These are phyloP conservation scores for Leccinum glutinopallens DNA, from an alignment of 1,284 basidiomycete species.

Conservation along the genomic window DNA sequence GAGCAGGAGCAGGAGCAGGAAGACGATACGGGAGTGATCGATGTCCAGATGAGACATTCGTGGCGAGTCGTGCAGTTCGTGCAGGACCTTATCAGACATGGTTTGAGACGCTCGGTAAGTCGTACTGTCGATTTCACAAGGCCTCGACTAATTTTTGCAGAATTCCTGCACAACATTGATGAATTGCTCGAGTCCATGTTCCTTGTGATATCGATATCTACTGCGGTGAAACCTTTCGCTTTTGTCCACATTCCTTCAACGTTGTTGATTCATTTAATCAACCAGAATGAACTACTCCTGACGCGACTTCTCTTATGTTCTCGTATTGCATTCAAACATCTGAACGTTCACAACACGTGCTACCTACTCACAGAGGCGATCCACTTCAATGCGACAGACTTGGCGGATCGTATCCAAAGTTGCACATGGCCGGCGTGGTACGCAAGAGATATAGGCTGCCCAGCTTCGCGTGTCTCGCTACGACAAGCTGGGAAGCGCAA, in stretches of 20 bases:
- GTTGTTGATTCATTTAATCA: slow-evolving; percentile 15
- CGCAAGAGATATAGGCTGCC: slow-evolving; percentile 67
- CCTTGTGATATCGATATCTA: slow-evolving; percentile 69
- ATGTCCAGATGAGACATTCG: slow-evolving; percentile 66
- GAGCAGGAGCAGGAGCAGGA: too few relatives aligned
- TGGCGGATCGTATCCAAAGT: slow-evolving; percentile 75
- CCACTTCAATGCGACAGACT: slow-evolving; percentile 72
- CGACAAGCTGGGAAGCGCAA: slow-evolving; percentile 53
- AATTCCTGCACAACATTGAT: slow-evolving; percentile 69
- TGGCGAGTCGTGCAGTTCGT: slow-evolving; percentile 82
- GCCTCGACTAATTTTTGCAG: slow-evolving; percentile 37
- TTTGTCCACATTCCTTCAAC: not conserved
- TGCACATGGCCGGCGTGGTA: slow-evolving; percentile 76
- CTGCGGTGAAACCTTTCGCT: slow-evolving; percentile 59
- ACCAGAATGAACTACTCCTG: slow-evolving; percentile 85
- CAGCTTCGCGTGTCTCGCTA: slow-evolving; percentile 72
- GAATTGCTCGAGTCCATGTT: slow-evolving; percentile 88
- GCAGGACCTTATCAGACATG: slow-evolving; percentile 72
- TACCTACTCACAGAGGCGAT: slow-evolving; percentile 84
- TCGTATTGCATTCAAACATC: slow-evolving; percentile 66
- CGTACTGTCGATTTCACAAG: slow-evolving; percentile 6
- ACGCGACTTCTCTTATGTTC: slow-evolving; percentile 88
- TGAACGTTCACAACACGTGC: slow-evolving; percentile 79
- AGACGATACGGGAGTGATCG: too few relatives aligned
- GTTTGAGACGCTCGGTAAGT: slow-evolving; percentile 74